phyloP scores from a whole-genome alignment of 306 rosid species.

The Crataegus laevigata region DNA sequence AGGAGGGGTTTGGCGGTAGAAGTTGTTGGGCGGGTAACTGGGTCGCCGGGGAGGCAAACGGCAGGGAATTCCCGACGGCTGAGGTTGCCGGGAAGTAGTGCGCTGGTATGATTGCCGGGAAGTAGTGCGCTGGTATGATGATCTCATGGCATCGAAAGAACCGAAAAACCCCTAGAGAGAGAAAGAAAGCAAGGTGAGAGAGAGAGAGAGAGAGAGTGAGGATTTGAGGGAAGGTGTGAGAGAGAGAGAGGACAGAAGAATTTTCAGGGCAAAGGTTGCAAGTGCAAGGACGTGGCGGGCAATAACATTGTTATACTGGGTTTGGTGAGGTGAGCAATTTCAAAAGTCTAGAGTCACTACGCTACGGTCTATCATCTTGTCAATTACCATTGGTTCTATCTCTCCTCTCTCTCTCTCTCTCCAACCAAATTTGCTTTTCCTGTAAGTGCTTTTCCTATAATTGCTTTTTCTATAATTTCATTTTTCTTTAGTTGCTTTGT shows the following conservation, averaged over 20 bases:
- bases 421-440: not conserved
- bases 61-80: slow-evolving; percentile 7
- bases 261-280: not conserved
- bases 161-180: slow-evolving; percentile 25
- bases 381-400: not conserved
- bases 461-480: not conserved
- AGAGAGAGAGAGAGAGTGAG: not conserved
- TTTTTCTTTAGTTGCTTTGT: not conserved
- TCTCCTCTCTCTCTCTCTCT: not conserved
- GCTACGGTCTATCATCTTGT: not conserved
- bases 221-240: not conserved
- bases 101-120: not conserved
- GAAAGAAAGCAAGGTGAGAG: not conserved
- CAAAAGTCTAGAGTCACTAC: not conserved
- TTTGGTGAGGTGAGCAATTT: not conserved
- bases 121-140: not conserved
- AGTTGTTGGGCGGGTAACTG: not conserved
- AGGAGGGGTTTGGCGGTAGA: not conserved
- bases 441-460: not conserved
- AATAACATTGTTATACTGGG: not conserved
- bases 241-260: not conserved
- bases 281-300: not conserved
- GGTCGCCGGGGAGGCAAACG: not conserved
- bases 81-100: not conserved
- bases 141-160: slow-evolving; percentile 35